Conservation (phyloP, 2,329 filamentous ascomycete species). For the Colletotrichum kahawae region DNA sequence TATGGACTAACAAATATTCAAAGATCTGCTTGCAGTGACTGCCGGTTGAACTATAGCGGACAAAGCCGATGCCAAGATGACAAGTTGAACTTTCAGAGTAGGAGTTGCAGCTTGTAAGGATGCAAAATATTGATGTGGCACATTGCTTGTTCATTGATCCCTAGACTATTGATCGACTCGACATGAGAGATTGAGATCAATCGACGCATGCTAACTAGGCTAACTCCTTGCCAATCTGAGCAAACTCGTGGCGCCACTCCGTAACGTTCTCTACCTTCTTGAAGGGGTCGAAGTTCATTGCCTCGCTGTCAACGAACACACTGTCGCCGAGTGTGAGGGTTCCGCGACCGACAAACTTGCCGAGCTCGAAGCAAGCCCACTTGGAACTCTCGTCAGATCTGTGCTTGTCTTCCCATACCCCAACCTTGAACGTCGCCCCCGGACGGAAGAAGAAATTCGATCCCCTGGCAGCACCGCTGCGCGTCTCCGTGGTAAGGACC, state of each 20-base stretch:
- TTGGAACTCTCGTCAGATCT: constrained; percentile 20
- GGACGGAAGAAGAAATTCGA: constrained; percentile 37
- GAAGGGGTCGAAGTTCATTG: constrained; percentile 36
- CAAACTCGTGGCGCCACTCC: constrained; percentile 34
- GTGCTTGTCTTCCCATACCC: constrained; percentile 32
- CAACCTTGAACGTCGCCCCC: constrained; percentile 30
- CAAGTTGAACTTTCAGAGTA: not conserved
- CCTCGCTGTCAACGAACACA: constrained; percentile 36
- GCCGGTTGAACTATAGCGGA: not conserved
- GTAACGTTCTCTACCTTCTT: constrained; percentile 31
- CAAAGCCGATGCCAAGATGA: not conserved
- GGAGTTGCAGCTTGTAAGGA: not conserved
- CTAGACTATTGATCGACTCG: not conserved
- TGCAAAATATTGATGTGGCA: not conserved
- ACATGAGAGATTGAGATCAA: not conserved
- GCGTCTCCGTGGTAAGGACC: constrained; percentile 24
- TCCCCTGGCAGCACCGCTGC: constrained; percentile 20
- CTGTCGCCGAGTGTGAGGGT: constrained; percentile 28
- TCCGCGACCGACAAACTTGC: constrained; percentile 24
- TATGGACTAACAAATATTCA: not conserved
- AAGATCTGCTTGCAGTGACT: not conserved
- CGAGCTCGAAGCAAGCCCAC: constrained; percentile 21
- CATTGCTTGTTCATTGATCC: not conserved
- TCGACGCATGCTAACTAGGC: not conserved
- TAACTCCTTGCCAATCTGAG: constrained; percentile 28